Evolutionary conservation across 352 stramenopile genomes (phyloP).

Genomic region (Phytopythium mirpurense): DNA sequence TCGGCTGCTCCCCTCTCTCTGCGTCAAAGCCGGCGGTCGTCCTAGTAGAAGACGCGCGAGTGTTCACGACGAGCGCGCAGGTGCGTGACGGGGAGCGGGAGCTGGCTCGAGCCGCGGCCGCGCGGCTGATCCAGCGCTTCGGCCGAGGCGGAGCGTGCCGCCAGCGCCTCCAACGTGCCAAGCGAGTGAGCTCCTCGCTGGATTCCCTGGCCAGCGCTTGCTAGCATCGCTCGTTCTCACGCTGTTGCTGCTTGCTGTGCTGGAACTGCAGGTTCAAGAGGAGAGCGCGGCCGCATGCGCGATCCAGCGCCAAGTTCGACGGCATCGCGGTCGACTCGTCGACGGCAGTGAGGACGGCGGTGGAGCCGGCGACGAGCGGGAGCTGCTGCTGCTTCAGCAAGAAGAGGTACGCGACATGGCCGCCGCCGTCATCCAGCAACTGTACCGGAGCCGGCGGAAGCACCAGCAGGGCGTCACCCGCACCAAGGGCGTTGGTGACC

Average conservation of each 20-base stretch:
- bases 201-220: background rate
- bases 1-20: background rate
- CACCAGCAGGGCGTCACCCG: background rate
- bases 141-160: conserved; percentile 24
- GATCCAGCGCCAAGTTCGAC: conserved; percentile 21
- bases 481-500: background rate
- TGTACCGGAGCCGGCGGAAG: conserved; percentile 18
- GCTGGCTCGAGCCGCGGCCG: conserved; percentile 10
- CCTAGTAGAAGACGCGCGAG: conserved; percentile 2
- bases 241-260: background rate
- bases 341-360: background rate
- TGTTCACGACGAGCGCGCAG: conserved; percentile 5
- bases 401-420: conserved; percentile 37
- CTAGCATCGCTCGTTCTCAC: background rate
- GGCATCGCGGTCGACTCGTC: conserved; percentile 7
- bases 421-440: conserved; percentile 31
- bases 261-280: background rate
- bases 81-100: conserved; percentile 4
- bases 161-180: conserved; percentile 13
- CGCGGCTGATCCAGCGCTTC: conserved; percentile 24
- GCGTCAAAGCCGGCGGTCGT: background rate
- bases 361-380: conserved; percentile 10
- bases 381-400: conserved; percentile 20
- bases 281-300: conserved; percentile 15
- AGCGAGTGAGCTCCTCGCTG: conserved; percentile 14